These are phyloP conservation scores for Aspergillus sp. DNA, from an alignment of 2,329 filamentous ascomycete genomes.

Conservation along the genomic window DNA sequence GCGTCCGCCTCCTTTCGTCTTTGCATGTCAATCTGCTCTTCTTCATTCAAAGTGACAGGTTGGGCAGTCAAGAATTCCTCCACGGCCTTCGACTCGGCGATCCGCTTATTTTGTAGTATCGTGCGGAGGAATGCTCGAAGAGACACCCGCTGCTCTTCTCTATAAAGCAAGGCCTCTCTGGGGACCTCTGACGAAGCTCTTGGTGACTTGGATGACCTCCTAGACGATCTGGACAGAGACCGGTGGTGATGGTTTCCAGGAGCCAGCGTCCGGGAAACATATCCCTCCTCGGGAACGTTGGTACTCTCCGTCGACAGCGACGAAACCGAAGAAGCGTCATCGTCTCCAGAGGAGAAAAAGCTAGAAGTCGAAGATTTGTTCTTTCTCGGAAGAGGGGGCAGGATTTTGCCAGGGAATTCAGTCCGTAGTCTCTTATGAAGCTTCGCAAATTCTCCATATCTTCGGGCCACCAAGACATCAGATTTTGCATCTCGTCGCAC, in stretches of 20 bases:
- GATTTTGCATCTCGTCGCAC: conserved; percentile 72
- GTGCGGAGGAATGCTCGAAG: conserved; percentile 85
- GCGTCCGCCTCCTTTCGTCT: conserved; percentile 78
- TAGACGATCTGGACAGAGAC: conserved; percentile 20
- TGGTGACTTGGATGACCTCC: conserved; percentile 22
- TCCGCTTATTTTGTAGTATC: conserved; percentile 75
- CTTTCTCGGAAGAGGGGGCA: conserved; percentile 84
- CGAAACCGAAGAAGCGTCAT: conserved; percentile 75
- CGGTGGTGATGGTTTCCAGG: conserved; percentile 21
- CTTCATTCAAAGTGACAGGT: conserved; percentile 71
- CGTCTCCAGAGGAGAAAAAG: conserved; percentile 49
- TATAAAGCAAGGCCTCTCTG: conserved; percentile 59
- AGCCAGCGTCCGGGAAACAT: conserved; percentile 28
- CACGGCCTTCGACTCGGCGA: conserved; percentile 78
- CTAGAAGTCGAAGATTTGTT: conserved; percentile 71
- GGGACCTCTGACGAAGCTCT: conserved; percentile 39
- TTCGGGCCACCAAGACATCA: conserved; percentile 74
- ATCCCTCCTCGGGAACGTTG: conserved; percentile 34
- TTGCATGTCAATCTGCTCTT: conserved; percentile 77
- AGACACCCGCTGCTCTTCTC: conserved; percentile 88
- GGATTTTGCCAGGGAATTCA: conserved; percentile 84
- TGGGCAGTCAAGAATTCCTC: conserved; percentile 72
- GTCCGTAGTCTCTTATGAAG: conserved; percentile 74
- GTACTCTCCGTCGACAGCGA: conserved; percentile 67
- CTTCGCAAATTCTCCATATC: conserved; percentile 82